Conservation (phyloP, 2,329 filamentous ascomycete genomes). For the Cordyceps javanica region DNA sequence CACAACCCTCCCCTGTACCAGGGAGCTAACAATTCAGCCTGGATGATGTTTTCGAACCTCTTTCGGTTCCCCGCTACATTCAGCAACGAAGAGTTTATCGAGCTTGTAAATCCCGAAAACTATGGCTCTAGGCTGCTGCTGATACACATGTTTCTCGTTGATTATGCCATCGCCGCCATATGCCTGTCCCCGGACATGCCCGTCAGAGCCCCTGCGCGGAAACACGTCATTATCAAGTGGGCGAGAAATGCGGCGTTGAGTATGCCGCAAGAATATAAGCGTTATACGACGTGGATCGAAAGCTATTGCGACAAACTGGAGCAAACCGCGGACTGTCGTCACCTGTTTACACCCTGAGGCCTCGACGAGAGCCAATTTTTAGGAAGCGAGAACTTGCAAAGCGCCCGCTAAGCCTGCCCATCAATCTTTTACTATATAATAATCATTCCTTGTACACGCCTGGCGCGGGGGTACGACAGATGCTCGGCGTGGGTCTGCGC, state of each 20-base stretch:
- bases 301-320: slow-evolving; percentile 20
- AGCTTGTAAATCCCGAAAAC: slow-evolving; percentile 26
- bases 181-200: slow-evolving; percentile 18
- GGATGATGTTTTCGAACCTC: slow-evolving; percentile 18
- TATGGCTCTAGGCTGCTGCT: slow-evolving; percentile 28
- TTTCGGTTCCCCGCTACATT: slow-evolving; percentile 18
- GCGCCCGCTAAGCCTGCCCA: background rate
- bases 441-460: background rate
- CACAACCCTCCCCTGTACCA: too few species aligned
- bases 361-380: background rate
- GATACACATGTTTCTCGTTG: slow-evolving; percentile 31
- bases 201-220: slow-evolving; percentile 19
- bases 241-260: slow-evolving; percentile 15
- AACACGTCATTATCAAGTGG: slow-evolving; percentile 22
- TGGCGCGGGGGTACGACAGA: background rate
- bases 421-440: background rate
- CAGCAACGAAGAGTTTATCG: slow-evolving; percentile 25
- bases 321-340: slow-evolving; percentile 18
- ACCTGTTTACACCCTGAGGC: slow-evolving; percentile 22
- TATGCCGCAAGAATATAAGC: slow-evolving; percentile 17
- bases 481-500: background rate
- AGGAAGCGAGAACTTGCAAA: background rate
- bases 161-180: slow-evolving; percentile 22
- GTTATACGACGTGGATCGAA: slow-evolving; percentile 18
- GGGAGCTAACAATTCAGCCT: slow-evolving; percentile 18